Evolutionary conservation across 495 filamentous ascomycete species (phyloP), one percentile per base, ranked within the genome.

Genomic region (Neurospora tetraspora): DNA sequence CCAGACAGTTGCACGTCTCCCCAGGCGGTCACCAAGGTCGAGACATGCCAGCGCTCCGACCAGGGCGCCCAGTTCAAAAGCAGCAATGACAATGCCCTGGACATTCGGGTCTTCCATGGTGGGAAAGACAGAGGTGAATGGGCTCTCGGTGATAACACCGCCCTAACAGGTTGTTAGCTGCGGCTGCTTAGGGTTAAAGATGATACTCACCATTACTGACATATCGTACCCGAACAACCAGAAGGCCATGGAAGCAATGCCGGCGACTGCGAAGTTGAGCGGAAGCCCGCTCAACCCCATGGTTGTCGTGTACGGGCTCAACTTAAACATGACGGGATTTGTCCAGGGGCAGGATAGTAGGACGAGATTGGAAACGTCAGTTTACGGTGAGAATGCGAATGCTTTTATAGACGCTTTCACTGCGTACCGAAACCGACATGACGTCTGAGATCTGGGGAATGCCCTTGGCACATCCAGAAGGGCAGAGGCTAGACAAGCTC

Each of bases 11-110:
- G 84, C 86, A 77, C 87, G 86, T 7, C 88, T 76, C 7, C 87
- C 88, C 2, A 89, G 77, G 10, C 77, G 75, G 68, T 89, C 88
- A 40, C 89, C 89, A 69, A 89, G 76, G 76, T 82, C 84, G 73
- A 88, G 85, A 11, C 87, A 86, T 6, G 82, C 83, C 53, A 90
- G 84, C 7, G 85, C 86, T n/a, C 89, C 88, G 31, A 87, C 82
- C 71, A 90, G 88, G 78, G 87, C 88, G 71, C 88, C 88, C 71
- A 90, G 77, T 68, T 88, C 86, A 80, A 90, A 90, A 16, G 89
- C 80, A 20, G 88, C 72, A 39, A 73, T 73, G 36, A 73, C 68
- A 8, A 69, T 73, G 81, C 83, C 82, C 78, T 86, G 82, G 47
- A 85, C 3, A 10, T 20, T 45, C 4, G 42, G 42, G 18, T 45